These are phyloP conservation scores for Phytophthora rubi DNA, from an alignment of 352 stramenopile species.

Conservation along the genomic window DNA sequence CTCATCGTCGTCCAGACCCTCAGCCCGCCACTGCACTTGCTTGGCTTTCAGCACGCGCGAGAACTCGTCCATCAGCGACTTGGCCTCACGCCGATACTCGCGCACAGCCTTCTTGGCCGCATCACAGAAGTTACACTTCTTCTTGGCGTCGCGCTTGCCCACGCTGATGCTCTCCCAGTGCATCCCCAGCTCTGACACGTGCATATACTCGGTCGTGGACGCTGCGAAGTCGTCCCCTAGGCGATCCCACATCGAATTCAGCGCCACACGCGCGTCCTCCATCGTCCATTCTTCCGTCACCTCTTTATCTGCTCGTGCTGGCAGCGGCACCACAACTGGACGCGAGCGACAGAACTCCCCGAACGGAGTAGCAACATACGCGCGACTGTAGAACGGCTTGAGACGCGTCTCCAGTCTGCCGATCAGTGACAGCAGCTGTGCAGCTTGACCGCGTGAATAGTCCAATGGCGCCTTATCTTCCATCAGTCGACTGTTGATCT, in stretches of 20 bases:
- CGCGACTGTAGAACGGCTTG: constrained; percentile 37
- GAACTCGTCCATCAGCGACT: constrained; percentile 47
- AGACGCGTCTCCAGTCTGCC: constrained; percentile 30
- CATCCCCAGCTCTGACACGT: constrained; percentile 58
- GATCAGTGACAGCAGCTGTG: constrained; percentile 39
- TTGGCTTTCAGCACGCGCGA: constrained; percentile 43
- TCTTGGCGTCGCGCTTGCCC: constrained; percentile 20
- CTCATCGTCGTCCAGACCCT: constrained; percentile 54
- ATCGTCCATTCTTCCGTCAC: constrained; percentile 29
- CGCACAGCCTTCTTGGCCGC: constrained; percentile 40
- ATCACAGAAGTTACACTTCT: constrained; percentile 49
- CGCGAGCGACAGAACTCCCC: constrained; percentile 40
- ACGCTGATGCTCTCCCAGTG: constrained; percentile 57
- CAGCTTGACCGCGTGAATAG: constrained; percentile 32
- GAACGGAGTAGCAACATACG: constrained; percentile 38
- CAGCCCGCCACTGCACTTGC: constrained; percentile 42
- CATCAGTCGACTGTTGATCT: constrained; percentile 37
- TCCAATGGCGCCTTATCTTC: constrained; percentile 25
- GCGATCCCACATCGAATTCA: constrained; percentile 36
- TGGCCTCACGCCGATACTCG: constrained; percentile 48
- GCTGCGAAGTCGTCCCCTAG: constrained; percentile 50
- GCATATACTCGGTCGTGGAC: constrained; percentile 34
- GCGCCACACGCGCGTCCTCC: constrained; percentile 27
- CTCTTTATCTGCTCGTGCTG: constrained; percentile 10
- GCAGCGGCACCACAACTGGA: constrained; percentile 36